phyloP scores from a whole-genome alignment of 805 yeast species.

The Candida broadrunensis region DNA sequence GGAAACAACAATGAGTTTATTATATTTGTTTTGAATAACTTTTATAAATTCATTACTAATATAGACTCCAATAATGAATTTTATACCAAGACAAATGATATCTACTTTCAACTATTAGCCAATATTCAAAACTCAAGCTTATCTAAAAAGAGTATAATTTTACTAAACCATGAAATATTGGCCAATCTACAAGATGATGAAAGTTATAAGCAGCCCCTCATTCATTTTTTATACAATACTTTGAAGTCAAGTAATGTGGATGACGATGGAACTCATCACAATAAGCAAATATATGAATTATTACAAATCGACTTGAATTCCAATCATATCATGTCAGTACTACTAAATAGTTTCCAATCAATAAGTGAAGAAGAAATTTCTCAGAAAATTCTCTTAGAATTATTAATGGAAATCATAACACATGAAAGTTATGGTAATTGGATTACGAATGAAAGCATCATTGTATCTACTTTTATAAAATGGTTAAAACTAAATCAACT shows the following conservation, averaged over 20 bases:
- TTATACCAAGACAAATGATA: conserved; percentile 11
- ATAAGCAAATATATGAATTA: conserved; percentile 5
- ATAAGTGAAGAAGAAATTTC: conserved; percentile 4
- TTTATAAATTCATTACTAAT: background rate
- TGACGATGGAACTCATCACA: conserved; percentile 24
- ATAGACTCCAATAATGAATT: conserved; percentile 4
- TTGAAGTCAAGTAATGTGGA: conserved; percentile 24
- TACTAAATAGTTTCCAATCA: conserved; percentile 4
- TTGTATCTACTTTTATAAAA: conserved; percentile 2
- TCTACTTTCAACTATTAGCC: conserved; percentile 22
- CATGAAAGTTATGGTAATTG: conserved; percentile 33
- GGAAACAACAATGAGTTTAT: background rate
- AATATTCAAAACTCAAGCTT: conserved; percentile 13
- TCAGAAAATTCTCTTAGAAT: conserved; percentile 14
- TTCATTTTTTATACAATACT: conserved; percentile 9
- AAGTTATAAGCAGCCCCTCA: conserved; percentile 4
- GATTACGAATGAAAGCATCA: conserved; percentile 5
- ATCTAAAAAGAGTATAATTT: background rate
- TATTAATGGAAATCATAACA: conserved; percentile 16
- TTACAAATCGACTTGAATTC: conserved; percentile 4
- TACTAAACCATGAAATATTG: background rate
- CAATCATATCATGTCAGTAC: background rate
- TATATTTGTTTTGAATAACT: background rate
- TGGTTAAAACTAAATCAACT: conserved; percentile 29
- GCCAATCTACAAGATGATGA: background rate